These are phyloP conservation scores for Fusarium aywerte DNA, from an alignment of 2,329 filamentous ascomycete genomes.

Conservation along the genomic window DNA sequence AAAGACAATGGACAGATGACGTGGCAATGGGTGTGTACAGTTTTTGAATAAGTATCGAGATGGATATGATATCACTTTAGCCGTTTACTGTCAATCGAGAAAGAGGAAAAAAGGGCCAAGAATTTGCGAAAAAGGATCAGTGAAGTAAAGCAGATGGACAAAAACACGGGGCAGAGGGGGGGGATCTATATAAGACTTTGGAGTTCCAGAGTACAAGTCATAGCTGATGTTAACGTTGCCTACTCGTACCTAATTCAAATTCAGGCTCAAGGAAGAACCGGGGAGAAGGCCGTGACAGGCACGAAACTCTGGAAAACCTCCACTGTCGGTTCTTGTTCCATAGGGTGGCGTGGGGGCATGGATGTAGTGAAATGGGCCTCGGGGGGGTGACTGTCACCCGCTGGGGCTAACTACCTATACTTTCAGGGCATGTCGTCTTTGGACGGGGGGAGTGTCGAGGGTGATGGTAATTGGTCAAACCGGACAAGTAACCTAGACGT, in stretches of 20 bases:
- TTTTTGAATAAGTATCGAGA: constrained; percentile 11
- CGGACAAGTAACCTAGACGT: background rate
- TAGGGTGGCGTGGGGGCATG: constrained; percentile 39
- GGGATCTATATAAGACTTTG: constrained; percentile 45
- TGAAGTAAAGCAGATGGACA: constrained; percentile 15
- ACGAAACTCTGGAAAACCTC: constrained; percentile 27
- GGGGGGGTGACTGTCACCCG: constrained; percentile 34
- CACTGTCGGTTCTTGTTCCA: constrained; percentile 33
- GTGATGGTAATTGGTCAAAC: background rate
- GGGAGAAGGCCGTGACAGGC: constrained; percentile 45
- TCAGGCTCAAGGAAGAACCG: constrained; percentile 41
- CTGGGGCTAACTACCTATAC: constrained; percentile 1
- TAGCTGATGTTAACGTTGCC: constrained; percentile 7
- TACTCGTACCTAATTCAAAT: constrained; percentile 16
- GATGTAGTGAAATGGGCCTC: constrained; percentile 38
- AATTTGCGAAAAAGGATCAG: constrained; percentile 3
- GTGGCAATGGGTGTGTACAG: constrained; percentile 17
- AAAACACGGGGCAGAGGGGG: constrained; percentile 22
- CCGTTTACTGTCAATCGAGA: constrained; percentile 8
- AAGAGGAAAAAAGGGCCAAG: constrained; percentile 21
- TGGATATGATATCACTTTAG: background rate
- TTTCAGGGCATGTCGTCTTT: constrained; percentile 11
- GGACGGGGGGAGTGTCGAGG: background rate
- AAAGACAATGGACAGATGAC: constrained; percentile 28
- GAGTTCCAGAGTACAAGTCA: constrained; percentile 29